Base-by-base conservation (phyloP, 2,329 filamentous ascomycete species). In the Clonostachys byssicola region DNA sequence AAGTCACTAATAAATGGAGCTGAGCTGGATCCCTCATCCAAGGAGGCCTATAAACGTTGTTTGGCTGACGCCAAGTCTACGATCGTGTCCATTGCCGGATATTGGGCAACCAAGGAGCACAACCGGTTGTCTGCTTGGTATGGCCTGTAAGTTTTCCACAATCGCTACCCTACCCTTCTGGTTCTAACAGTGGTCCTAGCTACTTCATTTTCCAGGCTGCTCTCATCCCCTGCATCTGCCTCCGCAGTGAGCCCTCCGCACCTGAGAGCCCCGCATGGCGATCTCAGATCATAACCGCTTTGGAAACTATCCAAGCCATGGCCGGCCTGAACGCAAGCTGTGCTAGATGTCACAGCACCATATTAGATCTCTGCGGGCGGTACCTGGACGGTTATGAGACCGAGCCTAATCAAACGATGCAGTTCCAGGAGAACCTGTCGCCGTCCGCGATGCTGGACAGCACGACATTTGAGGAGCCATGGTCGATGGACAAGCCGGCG, bases 31-130 rank as follows among this genome's bases (percentile, higher is more conserved):
- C 43, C 50, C 2, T 52, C 54, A 12, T 56, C 53, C 35, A 40
- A 44, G 2, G 41, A 51, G 44, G 60, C 58, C 13, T 60, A 56
- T 40, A 43, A 55, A 47, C 80, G 80, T 36, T 90, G 86, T 61
- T 77, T 86, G 16, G 74, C 81, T 45, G 75, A 89, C 2, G 86
- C 87, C 6, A 80, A 80, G 51, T 77, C 83, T 53, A 83, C 84
- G 1, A 88, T 91, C 51, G 77, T 83, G 49, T 14, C 39, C 13
- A 49, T 49, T n/a, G 33, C 47, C 23, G 38, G 42, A 30, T 48
- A 41, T 38, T 48, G 47, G 47, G n/a, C 30, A 6, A 42, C 13
- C 35, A n/a, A 46, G 30, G 44, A 46, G 23, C 44, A 40, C 14
- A 46, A 46, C 38, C 44, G 44, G 12, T 17, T 46, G 13, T 40